Conservation (phyloP, 2,329 filamentous ascomycete species). For the Thelonectria rubi region DNA sequence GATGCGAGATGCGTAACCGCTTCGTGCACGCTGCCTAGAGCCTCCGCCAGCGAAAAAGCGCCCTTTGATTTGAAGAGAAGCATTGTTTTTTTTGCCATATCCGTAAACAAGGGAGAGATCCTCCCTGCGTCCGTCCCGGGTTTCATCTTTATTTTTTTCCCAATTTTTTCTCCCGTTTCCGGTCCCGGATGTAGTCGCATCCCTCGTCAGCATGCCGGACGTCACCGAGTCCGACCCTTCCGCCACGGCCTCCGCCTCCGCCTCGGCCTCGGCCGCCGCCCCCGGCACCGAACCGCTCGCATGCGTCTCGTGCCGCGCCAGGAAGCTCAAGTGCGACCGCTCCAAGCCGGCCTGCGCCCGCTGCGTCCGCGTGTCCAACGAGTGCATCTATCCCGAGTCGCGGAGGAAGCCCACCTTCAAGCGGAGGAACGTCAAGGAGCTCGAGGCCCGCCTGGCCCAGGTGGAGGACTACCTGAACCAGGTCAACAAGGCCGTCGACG, state of each 20-base stretch:
- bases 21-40: not conserved
- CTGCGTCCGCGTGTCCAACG: slow-evolving; percentile 76
- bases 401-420: slow-evolving; percentile 89
- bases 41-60: slow-evolving; percentile 9
- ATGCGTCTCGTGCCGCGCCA: slow-evolving; percentile 82
- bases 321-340: slow-evolving; percentile 90
- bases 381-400: slow-evolving; percentile 89
- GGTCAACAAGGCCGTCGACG: slow-evolving; percentile 55
- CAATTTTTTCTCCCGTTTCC: not conserved
- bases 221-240: slow-evolving; percentile 36
- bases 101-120: not conserved
- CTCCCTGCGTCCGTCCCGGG: too few relatives aligned
- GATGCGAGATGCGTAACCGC: not conserved
- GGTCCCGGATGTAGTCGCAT: slow-evolving; percentile 29
- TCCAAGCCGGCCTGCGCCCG: slow-evolving; percentile 81
- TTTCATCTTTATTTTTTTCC: too few relatives aligned
- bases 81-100: too few relatives aligned
- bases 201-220: slow-evolving; percentile 34
- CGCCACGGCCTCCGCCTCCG: slow-evolving; percentile 22
- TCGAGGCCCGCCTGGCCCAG: slow-evolving; percentile 89
- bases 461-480: slow-evolving; percentile 82
- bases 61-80: slow-evolving; percentile 10
- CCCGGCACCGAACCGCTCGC: slow-evolving; percentile 67
- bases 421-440: slow-evolving; percentile 86
- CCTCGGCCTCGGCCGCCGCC: slow-evolving; percentile 16